phyloP scores from a whole-genome alignment of 352 stramenopile genomes.

The Pythium rishiriense region DNA sequence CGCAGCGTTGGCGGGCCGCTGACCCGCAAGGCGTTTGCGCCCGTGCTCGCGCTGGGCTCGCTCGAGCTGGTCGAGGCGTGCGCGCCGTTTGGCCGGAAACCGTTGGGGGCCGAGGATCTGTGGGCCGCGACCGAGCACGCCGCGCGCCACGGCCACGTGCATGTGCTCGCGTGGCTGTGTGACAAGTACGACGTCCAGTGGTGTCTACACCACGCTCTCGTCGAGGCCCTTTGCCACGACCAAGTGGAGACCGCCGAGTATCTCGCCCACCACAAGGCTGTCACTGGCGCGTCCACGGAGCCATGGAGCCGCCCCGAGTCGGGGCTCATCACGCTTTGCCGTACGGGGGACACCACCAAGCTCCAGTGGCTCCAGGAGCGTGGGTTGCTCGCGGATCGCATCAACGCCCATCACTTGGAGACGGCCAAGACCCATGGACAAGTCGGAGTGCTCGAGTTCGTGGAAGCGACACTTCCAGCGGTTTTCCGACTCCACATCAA shows the following conservation, averaged over 20 bases:
- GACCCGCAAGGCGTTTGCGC: background rate
- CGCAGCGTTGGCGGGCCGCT: background rate
- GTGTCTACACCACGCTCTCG: background rate
- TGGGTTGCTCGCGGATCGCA: background rate
- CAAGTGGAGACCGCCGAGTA: background rate
- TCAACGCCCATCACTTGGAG: background rate
- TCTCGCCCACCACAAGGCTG: background rate
- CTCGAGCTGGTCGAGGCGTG: background rate
- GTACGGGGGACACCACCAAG: background rate
- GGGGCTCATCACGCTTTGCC: no score
- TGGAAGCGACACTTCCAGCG: background rate
- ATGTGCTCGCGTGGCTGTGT: background rate
- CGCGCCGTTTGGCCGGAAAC: background rate
- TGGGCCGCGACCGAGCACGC: background rate
- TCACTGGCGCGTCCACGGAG: background rate
- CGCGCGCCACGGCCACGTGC: background rate
- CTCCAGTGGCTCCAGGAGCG: slow-evolving; percentile 1
- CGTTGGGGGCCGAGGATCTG: background rate
- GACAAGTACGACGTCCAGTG: background rate
- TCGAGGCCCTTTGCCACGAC: background rate
- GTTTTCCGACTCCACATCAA: background rate
- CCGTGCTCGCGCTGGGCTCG: background rate
- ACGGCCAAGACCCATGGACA: background rate
- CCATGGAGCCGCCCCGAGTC: no score
- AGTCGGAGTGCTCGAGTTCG: background rate